A percentile compares a stretch with the other conserved stretches of the same genome.
phyloP scores from a whole-genome alignment of 768 basidiomycete genomes.

The Amanita inopinata region DNA sequence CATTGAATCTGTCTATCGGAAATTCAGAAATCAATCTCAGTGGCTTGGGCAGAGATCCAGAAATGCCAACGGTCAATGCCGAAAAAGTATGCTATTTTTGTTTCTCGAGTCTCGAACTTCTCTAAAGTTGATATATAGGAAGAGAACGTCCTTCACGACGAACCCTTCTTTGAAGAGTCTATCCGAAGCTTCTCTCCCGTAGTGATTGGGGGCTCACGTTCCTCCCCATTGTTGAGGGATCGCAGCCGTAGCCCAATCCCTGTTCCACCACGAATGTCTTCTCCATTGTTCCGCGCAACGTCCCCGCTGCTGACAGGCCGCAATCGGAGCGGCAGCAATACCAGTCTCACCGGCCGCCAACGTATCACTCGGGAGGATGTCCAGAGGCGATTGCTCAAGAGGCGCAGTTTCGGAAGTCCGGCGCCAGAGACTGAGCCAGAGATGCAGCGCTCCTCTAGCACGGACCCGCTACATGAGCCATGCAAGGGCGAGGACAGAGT shows the following conservation, averaged over 20 bases:
- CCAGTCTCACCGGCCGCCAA: constrained; percentile 21
- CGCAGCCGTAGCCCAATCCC: constrained; percentile 5
- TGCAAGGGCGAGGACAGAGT: too few relatives aligned
- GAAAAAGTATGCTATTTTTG: constrained; percentile 2
- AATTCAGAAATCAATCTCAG: constrained; percentile 20
- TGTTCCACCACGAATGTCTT: constrained; percentile 1
- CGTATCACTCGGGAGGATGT: constrained; percentile 49
- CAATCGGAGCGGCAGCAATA: constrained; percentile 6
- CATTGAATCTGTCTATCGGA: constrained; percentile 11
- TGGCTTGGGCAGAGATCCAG: constrained; percentile 6
- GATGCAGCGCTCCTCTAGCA: background rate
- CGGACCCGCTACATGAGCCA: background rate
- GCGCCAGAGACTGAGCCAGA: constrained; percentile 15
- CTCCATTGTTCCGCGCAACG: constrained; percentile 1
- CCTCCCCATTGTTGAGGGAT: constrained; percentile 5
- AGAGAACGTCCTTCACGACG: background rate
- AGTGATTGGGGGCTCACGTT: constrained; percentile 1
- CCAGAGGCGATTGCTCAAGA: constrained; percentile 35
- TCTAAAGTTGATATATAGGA: background rate
- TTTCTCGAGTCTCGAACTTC: background rate
- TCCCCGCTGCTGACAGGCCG: constrained; percentile 3
- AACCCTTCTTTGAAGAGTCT: background rate
- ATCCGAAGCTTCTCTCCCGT: constrained; percentile 3
- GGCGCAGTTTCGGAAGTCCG: constrained; percentile 35
- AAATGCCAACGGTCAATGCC: constrained; percentile 6